Conservation (phyloP, 2,329 filamentous ascomycete species). For the Fusarium fujikuroi region DNA sequence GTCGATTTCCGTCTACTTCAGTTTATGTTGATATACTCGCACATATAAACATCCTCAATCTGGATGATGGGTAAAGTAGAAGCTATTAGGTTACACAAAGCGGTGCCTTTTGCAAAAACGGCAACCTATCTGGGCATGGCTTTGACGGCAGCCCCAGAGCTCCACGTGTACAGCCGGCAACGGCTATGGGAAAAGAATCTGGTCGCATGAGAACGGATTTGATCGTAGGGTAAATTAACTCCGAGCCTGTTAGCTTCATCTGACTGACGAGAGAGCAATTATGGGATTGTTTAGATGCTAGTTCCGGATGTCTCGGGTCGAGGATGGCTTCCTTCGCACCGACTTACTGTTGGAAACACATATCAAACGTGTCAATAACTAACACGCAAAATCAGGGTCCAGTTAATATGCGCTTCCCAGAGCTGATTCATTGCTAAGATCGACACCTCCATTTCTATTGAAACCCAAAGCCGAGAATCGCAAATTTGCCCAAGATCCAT, state of each 20-base stretch:
- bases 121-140: not conserved
- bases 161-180: conserved; percentile 24
- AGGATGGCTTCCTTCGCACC: not conserved
- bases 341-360: not conserved
- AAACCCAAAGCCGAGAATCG: conserved; percentile 3
- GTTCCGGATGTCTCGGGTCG: conserved; percentile 27
- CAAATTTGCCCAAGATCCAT: conserved; percentile 11
- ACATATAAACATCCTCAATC: not conserved
- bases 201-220: conserved; percentile 18
- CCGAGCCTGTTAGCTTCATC: conserved; percentile 4
- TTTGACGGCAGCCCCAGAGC: conserved; percentile 16
- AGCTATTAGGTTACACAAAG: not conserved
- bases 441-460: conserved; percentile 1
- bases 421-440: conserved; percentile 5
- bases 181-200: not conserved
- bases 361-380: not conserved
- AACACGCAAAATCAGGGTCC: not conserved
- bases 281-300: not conserved
- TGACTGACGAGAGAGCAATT: not conserved
- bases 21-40: not conserved
- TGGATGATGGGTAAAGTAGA: not conserved
- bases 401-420: not conserved
- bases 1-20: not conserved
- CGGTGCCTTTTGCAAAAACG: not conserved
- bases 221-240: conserved; percentile 3